A percentile compares a stretch with the other conserved stretches of the same genome.
These are phyloP conservation scores for Myxozyma nipponensis DNA, from an alignment of 805 yeast species.

Conservation along the genomic window DNA sequence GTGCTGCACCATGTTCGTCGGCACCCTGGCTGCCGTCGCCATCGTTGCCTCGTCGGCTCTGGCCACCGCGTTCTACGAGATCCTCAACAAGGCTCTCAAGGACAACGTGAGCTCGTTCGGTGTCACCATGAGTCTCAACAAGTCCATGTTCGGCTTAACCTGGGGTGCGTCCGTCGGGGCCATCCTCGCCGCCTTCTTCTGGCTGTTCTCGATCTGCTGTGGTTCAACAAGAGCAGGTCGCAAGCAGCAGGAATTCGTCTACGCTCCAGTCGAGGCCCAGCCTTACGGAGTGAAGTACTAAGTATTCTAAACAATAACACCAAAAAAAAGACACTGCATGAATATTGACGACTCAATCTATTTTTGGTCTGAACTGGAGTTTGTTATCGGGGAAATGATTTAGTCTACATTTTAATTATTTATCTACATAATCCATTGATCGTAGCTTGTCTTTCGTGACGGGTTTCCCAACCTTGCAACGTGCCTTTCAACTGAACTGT, in stretches of 20 bases:
- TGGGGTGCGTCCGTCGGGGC: conserved; percentile 62
- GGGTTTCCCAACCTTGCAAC: too few relatives aligned
- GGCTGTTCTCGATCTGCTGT: conserved; percentile 46
- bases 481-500: too few relatives aligned
- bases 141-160: conserved; percentile 51
- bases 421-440: too few relatives aligned
- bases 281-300: not conserved
- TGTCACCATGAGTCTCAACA: conserved; percentile 49
- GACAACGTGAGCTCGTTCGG: conserved; percentile 50
- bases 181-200: conserved; percentile 41
- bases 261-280: conserved; percentile 1
- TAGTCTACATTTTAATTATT: too few relatives aligned
- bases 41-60: conserved; percentile 48
- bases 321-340: too few relatives aligned
- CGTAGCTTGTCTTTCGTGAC: too few relatives aligned
- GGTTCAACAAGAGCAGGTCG: conserved; percentile 34
- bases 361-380: too few relatives aligned
- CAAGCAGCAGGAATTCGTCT: not conserved
- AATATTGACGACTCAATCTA: too few relatives aligned
- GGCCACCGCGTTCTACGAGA: conserved; percentile 58
- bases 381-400: too few relatives aligned
- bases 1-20: conserved; percentile 45
- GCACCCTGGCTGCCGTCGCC: conserved; percentile 40
- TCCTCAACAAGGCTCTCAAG: conserved; percentile 51
- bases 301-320: too few relatives aligned